Evolutionary conservation across 257 asterid species (phyloP), one percentile per base, ranked within the genome.

Genomic region (Gentiana dahurica): DNA sequence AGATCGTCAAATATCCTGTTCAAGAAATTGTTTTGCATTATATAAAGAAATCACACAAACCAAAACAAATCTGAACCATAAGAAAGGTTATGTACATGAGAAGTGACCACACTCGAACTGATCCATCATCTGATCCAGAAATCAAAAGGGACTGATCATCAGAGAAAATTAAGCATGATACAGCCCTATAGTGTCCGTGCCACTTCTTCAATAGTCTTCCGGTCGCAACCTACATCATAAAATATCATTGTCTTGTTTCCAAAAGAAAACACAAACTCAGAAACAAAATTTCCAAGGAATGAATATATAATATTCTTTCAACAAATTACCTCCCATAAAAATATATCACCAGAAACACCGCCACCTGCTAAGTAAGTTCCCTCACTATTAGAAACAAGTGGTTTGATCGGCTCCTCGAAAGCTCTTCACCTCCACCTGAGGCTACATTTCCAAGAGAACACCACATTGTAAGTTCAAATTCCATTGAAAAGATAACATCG

Each of bases 91-190:
- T 32, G 12, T 84, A 88, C 99, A 77, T 71, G 73, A 88, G 77
- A 64, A 86, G 85, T 4, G 99, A 86, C 99, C 97, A 92, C 68
- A 92, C 95, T n/a, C 95, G 85, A 77, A 92, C 80, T 60, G 76
- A 72, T 63, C 97, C 99, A 75, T 92, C 99, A 63, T 86, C 97
- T 0, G 97, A 68, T 68, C 97, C 96, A 8, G 95, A 92, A 47
- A 89, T 75, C 77, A 92, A 64, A 64, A 92, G 94, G 44, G 95
- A 92, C 59, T 88, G 89, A 66, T 92, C 97, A 56, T 88, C 94
- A 54, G 79, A 77, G 71, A 92, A 88, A 8, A 71, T 64, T 80
- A 88, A 69, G 83, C 87, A 81, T 38, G 80, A 85, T 59, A 92
- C 82, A 15, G 79, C 94, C 79, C 95, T 68, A 60, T 80, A 85